Evolutionary conservation across 1,284 basidiomycete genomes (phyloP), one percentile per base, ranked within the genome.

Genomic region (Fomitopsis palustris): DNA sequence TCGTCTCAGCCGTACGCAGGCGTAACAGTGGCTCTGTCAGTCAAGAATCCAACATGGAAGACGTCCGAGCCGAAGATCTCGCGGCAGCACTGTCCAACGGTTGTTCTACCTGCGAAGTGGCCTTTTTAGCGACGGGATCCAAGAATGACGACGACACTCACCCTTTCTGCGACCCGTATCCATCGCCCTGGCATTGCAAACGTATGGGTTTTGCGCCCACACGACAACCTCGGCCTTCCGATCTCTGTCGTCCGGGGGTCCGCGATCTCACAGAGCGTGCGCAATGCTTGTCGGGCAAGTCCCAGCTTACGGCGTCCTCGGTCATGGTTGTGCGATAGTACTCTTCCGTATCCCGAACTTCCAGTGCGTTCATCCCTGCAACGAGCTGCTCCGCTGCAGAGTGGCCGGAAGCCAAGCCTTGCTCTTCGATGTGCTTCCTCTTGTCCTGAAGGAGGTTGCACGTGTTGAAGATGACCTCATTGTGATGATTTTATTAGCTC

Each of bases 151-250:
- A 7, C 10, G 25, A 10, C 5, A 51, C 62, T 41, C 52, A 62
- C 65, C 63, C 58, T 68, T 63, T 45, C 61, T 61, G 31, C 60
- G 60, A 4, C 70, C 69, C 70, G 71, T 72, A 58, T 69, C 65
- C 0, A 69, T 70, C 9, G 64, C 69, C 42, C 71, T 53, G 8
- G 68, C 69, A 49, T 72, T 69, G 37, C 71, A 68, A 33, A 71
- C 65, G 56, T 72, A 67, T 2, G 69, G 70, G 55, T 69, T 71
- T 57, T 71, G 70, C 10, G 69, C 69, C 69, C 69, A 71, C 9
- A 71, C 67, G 4, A 71, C 66, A 23, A 71, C 63, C 60, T 70
- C 70, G 5, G 66, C 68, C 25, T 59, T 61, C 21, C 59, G 57
- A 3, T 27, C 37, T 23, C 38, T 35, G 1, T 60, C 55, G 29